Percentiles rank a stretch among this genome's conserved stretches.
Conservation (phyloP, 2,329 filamentous ascomycete genomes). For the Neopestalotiopsis clavispora region DNA sequence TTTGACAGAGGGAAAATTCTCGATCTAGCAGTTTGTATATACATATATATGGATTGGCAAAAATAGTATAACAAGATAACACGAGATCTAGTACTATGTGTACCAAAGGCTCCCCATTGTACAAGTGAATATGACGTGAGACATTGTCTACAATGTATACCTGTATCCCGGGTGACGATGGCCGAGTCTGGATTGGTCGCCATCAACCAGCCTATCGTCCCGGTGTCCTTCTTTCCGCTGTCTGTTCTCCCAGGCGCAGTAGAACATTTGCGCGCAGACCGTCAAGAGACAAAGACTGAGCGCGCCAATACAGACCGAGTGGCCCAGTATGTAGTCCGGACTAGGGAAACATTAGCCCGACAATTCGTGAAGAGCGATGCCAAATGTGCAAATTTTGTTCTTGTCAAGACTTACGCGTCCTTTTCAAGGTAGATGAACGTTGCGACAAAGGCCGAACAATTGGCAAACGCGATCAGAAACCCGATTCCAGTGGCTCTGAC, state of each 20-base stretch:
- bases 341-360: not conserved
- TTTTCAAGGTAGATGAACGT: conserved; percentile 48
- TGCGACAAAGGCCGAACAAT: conserved; percentile 48
- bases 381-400: not conserved
- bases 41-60: no score
- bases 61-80: not conserved
- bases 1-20: not conserved
- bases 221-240: conserved; percentile 43
- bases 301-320: conserved; percentile 45
- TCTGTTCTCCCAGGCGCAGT: conserved; percentile 46
- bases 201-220: conserved; percentile 38
- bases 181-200: conserved; percentile 38
- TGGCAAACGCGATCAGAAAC: conserved; percentile 45
- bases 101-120: not conserved
- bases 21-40: not conserved
- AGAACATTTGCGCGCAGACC: conserved; percentile 38
- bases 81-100: not conserved
- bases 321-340: conserved; percentile 42
- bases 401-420: conserved; percentile 33
- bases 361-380: not conserved
- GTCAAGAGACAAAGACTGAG: conserved; percentile 40
- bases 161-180: conserved; percentile 45
- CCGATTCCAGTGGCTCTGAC: conserved; percentile 46
- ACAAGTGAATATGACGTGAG: not conserved
- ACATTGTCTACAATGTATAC: conserved; percentile 36